Conservation (phyloP, 768 basidiomycete species). For the Pleurotus eryngii region DNA sequence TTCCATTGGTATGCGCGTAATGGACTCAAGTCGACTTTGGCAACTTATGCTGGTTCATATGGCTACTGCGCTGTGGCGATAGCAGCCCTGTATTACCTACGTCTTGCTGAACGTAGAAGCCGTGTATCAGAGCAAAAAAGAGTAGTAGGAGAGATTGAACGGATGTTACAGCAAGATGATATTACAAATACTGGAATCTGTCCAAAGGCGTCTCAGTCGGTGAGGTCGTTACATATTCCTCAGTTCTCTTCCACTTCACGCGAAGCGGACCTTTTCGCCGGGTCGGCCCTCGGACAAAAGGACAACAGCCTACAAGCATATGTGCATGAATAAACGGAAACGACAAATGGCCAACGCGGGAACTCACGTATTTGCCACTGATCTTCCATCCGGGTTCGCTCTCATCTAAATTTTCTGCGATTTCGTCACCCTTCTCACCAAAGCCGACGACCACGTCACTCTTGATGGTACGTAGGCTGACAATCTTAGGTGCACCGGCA, state of each 20-base stretch:
- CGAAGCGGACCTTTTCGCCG: conserved; percentile 83
- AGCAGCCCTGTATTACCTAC: too few species aligned
- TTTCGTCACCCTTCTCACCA: conserved; percentile 60
- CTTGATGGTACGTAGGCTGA: conserved; percentile 89
- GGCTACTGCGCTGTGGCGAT: too few species aligned
- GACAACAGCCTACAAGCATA: conserved; percentile 73
- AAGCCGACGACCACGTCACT: conserved; percentile 92
- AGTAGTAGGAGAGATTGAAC: too few species aligned
- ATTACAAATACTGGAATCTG: too few species aligned
- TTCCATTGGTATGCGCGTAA: too few species aligned
- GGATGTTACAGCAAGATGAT: too few species aligned
- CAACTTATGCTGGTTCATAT: too few species aligned
- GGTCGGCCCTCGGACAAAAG: conserved; percentile 86
- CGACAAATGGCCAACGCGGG: conserved; percentile 21
- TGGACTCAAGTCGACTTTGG: too few species aligned
- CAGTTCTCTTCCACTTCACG: conserved; percentile 25
- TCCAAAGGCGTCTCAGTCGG: too few species aligned
- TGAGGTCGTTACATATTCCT: too few species aligned
- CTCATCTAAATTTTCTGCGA: conserved; percentile 79
- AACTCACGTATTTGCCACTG: conserved; percentile 90
- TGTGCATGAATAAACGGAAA: conserved; percentile 76
- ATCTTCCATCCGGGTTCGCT: conserved; percentile 95
- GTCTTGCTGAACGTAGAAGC: too few species aligned
- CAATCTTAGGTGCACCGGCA: conserved; percentile 83
- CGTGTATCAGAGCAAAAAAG: too few species aligned